Conservation (phyloP, 1,139 yeast species). For the Hyphopichia burtonii region DNA sequence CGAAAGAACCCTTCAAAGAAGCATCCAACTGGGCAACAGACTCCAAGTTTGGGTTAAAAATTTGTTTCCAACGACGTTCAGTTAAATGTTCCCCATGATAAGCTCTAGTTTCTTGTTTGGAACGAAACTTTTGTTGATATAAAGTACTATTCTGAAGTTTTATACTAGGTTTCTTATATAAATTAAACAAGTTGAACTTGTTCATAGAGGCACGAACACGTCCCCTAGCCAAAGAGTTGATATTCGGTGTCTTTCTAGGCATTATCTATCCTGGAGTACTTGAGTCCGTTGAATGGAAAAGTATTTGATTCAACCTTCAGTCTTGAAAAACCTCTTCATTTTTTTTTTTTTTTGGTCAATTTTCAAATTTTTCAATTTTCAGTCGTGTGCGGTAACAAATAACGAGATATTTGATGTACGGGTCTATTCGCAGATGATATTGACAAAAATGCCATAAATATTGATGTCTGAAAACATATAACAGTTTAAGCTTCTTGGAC, state of each 20-base stretch:
- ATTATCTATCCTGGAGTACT: constrained; percentile 22
- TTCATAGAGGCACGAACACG: constrained; percentile 90
- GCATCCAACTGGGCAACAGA: constrained; percentile 87
- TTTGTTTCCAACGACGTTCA: constrained; percentile 74
- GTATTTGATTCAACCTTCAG: too few relatives aligned
- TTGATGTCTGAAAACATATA: too few relatives aligned
- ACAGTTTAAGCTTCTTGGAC: too few relatives aligned
- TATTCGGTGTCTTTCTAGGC: constrained; percentile 62
- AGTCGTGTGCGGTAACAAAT: too few relatives aligned
- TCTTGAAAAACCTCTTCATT: too few relatives aligned
- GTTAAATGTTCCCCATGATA: constrained; percentile 95
- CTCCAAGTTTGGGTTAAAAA: constrained; percentile 71
- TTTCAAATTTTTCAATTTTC: too few relatives aligned
- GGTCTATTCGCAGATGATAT: too few relatives aligned
- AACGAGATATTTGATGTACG: too few relatives aligned
- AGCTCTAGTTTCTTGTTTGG: constrained; percentile 89
- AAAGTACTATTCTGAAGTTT: constrained; percentile 57
- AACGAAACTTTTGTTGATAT: constrained; percentile 88
- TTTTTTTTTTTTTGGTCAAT: too few relatives aligned
- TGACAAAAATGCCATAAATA: too few relatives aligned
- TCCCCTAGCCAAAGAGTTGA: constrained; percentile 64
- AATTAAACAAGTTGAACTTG: constrained; percentile 85
- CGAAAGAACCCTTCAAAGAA: constrained; percentile 59
- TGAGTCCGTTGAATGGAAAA: too few relatives aligned
- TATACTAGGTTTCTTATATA: constrained; percentile 64